Conservation (phyloP, 2,329 filamentous ascomycete genomes). For the Botrytis squamosa region DNA sequence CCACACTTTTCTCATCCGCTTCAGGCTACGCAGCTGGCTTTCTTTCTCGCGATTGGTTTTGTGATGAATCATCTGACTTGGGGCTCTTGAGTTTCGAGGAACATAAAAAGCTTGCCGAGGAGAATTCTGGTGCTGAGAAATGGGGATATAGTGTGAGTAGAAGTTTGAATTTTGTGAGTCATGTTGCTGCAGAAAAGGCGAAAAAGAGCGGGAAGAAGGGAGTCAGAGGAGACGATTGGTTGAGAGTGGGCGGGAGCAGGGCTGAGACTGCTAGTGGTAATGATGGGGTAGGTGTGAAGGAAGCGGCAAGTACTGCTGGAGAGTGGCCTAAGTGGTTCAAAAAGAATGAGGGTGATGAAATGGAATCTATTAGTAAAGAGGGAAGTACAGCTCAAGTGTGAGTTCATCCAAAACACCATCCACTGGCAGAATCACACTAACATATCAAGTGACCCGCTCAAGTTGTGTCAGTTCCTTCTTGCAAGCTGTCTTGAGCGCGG, state of each 20-base stretch:
- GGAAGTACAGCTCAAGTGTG: slow-evolving; percentile 64
- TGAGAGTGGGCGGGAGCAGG: slow-evolving; percentile 53
- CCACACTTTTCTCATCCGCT: slow-evolving; percentile 67
- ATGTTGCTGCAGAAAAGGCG: slow-evolving; percentile 35
- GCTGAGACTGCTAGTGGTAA: slow-evolving; percentile 49
- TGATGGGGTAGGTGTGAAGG: slow-evolving; percentile 46
- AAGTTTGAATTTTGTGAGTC: slow-evolving; percentile 48
- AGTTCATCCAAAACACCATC: slow-evolving; percentile 36
- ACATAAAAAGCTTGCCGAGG: slow-evolving; percentile 45
- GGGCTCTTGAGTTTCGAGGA: slow-evolving; percentile 68
- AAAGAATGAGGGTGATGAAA: slow-evolving; percentile 50
- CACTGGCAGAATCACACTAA: not conserved
- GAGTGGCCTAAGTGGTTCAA: slow-evolving; percentile 58
- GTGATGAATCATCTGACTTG: slow-evolving; percentile 53
- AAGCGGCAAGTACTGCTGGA: slow-evolving; percentile 30
- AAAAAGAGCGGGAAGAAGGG: slow-evolving; percentile 36
- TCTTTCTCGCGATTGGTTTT: slow-evolving; percentile 41
- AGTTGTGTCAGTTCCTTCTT: slow-evolving; percentile 65
- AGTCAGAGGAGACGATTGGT: slow-evolving; percentile 63
- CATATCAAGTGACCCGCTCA: slow-evolving; percentile 58
- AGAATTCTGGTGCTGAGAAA: slow-evolving; percentile 28
- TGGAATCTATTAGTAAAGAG: slow-evolving; percentile 62
- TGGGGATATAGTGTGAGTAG: slow-evolving; percentile 62
- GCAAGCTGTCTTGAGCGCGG: slow-evolving; percentile 56
- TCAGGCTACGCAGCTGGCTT: slow-evolving; percentile 75